Evolutionary conservation across 2,329 filamentous ascomycete genomes (phyloP), one percentile per base, ranked within the genome.

Genomic region (Colletotrichum sp.): DNA sequence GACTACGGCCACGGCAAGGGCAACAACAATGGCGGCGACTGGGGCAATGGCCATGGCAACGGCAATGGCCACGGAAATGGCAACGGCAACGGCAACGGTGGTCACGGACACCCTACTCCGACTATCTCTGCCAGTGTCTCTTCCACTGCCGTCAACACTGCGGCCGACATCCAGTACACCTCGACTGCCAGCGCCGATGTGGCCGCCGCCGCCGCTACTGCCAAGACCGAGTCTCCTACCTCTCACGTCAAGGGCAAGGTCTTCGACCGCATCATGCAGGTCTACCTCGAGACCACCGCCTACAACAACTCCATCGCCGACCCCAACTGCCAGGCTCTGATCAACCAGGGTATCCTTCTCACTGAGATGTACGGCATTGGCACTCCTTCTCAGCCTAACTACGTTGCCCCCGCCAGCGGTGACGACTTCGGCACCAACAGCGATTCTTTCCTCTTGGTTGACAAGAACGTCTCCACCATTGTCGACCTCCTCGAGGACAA

Each of bases 201-300:
- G 13, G 86, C 87, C 8, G 88, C 88, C 24, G 91, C 91, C 30
- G 88, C 88, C 66, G 92, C 92, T 8, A 93, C 91, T 2, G 92
- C 92, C 12, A 87, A 88, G 81, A 92, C 92, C 1, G 84, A 85
- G 76, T 91, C 90, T 76, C 91, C 92, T 3, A 91, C 89, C 39
- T 92, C 89, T 82, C 82, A 92, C 80, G 91, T 96, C 66, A 89
- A 91, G 82, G 95, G 95, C 77, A 91, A 93, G 81, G 92, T 89
- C 0, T 96, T 96, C 82, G 90, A 95, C 82, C 92, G 94, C n/a
- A 90, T 95, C 77, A 91, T 92, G 71, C 90, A 92, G 76, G 92
- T 96, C 83, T 96, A 93, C 92, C 88, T 95, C 65, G 94, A 96
- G 87, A 96, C 96, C 82, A 94, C 92, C 63, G 89, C 92, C 83